phyloP scores from a whole-genome alignment of 805 yeast species.

The Yarrowia deformans region DNA sequence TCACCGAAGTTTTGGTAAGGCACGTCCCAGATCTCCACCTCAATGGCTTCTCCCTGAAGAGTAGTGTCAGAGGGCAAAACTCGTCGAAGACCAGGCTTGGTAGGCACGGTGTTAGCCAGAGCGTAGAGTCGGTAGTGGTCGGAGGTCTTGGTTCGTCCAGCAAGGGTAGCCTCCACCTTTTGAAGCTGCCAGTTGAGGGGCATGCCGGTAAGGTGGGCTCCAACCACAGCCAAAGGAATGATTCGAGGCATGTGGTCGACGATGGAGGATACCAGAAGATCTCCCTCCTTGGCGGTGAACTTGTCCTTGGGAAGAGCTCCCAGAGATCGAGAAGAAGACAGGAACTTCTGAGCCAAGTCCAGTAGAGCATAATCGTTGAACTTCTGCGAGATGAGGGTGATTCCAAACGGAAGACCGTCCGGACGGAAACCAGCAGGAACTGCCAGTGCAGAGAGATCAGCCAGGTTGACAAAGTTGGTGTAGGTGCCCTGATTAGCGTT shows the following conservation, averaged over 20 bases:
- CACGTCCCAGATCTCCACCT: slow-evolving; percentile 81
- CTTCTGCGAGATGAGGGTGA: slow-evolving; percentile 80
- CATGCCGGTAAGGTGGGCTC: slow-evolving; percentile 90
- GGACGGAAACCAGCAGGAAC: slow-evolving; percentile 87
- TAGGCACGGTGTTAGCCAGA: slow-evolving; percentile 66
- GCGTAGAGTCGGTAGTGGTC: slow-evolving; percentile 78
- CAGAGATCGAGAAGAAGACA: slow-evolving; percentile 60
- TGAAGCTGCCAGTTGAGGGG: slow-evolving; percentile 94
- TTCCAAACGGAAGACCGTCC: slow-evolving; percentile 91
- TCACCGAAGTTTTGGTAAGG: slow-evolving; percentile 81
- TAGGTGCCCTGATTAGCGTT: slow-evolving; percentile 97
- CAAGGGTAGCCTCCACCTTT: slow-evolving; percentile 76
- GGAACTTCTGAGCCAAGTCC: slow-evolving; percentile 77
- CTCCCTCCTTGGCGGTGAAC: slow-evolving; percentile 55
- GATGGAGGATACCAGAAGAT: slow-evolving; percentile 50
- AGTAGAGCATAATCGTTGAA: slow-evolving; percentile 89
- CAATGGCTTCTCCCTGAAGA: slow-evolving; percentile 63
- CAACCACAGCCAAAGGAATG: slow-evolving; percentile 88
- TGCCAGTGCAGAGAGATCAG: slow-evolving; percentile 90
- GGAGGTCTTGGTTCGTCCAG: slow-evolving; percentile 73
- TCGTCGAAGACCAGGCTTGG: slow-evolving; percentile 91
- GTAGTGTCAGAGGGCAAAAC: slow-evolving; percentile 51
- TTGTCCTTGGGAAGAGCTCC: slow-evolving; percentile 59
- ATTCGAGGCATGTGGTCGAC: slow-evolving; percentile 57
- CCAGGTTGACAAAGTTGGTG: slow-evolving; percentile 94